Evolutionary conservation across 2,329 filamentous ascomycete species (phyloP).

Genomic region (Penicillium fuscoglaucum): DNA sequence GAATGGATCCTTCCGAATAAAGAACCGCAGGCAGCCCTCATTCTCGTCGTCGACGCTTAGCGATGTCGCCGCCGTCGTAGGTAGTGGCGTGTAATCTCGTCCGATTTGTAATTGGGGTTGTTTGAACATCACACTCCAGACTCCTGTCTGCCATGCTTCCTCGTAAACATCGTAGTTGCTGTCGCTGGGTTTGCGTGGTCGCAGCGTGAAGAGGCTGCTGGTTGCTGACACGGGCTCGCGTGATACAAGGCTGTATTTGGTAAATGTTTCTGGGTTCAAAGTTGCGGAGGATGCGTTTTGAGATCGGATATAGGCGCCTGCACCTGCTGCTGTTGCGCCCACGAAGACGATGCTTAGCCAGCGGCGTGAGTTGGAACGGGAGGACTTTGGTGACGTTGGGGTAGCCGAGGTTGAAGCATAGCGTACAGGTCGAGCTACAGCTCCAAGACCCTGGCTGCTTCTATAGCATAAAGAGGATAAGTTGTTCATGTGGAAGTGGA

Average conservation of each 20-base stretch:
- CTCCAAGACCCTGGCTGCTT: constrained; percentile 10
- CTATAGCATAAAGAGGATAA: constrained; percentile 15
- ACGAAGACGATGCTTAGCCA: constrained; percentile 40
- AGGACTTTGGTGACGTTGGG: constrained; percentile 19
- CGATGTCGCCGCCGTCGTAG: constrained; percentile 25
- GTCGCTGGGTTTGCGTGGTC: constrained; percentile 34
- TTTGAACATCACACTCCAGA: constrained; percentile 91
- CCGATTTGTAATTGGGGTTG: constrained; percentile 93
- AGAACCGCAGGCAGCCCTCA: constrained; percentile 61
- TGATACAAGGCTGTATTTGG: constrained; percentile 44
- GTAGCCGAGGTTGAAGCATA: constrained; percentile 24
- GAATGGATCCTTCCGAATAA: constrained; percentile 73
- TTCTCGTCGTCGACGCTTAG: constrained; percentile 30
- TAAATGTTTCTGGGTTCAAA: constrained; percentile 42
- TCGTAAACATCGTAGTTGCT: constrained; percentile 43
- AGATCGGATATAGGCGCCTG: constrained; percentile 39
- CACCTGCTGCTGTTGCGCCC: constrained; percentile 37
- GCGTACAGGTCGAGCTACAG: constrained; percentile 19
- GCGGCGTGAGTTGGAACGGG: constrained; percentile 23
- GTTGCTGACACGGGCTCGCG: constrained; percentile 49
- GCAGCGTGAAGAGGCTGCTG: constrained; percentile 48
- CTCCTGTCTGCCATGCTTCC: constrained; percentile 60
- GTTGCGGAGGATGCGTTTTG: constrained; percentile 27
- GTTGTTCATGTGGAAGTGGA: constrained; percentile 15
- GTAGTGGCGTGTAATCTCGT: constrained; percentile 85